phyloP scores from a whole-genome alignment of 2,329 filamentous ascomycete genomes.

The Phaeosphaeriaceae sp. region DNA sequence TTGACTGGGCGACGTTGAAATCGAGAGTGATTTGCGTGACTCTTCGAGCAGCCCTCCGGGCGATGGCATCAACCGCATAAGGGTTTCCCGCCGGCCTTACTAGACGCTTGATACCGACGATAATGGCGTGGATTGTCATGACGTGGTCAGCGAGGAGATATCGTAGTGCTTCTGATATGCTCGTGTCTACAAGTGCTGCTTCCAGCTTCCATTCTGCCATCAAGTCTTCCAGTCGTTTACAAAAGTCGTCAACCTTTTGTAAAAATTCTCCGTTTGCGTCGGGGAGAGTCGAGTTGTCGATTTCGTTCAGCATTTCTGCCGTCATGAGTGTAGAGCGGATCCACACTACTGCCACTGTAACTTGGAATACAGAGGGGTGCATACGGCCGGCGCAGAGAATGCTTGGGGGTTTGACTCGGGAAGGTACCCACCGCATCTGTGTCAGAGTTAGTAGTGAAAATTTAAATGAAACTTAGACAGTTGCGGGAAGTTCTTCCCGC shows the following conservation, averaged over 20 bases:
- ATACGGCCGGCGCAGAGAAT: slow-evolving; percentile 24
- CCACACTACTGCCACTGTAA: slow-evolving; percentile 28
- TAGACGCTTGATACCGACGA: slow-evolving; percentile 32
- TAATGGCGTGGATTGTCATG: slow-evolving; percentile 34
- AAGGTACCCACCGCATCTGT: slow-evolving; percentile 23
- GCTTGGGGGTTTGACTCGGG: slow-evolving; percentile 27
- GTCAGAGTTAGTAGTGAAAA: background rate
- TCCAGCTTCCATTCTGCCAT: slow-evolving; percentile 32
- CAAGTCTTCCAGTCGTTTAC: slow-evolving; percentile 22
- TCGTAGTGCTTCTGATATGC: slow-evolving; percentile 7
- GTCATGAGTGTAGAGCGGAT: slow-evolving; percentile 27
- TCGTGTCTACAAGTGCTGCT: slow-evolving; percentile 13
- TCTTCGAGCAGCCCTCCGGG: slow-evolving; percentile 31
- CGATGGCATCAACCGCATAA: slow-evolving; percentile 16
- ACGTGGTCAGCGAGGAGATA: slow-evolving; percentile 32
- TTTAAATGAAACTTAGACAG: background rate
- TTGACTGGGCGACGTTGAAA: slow-evolving; percentile 13
- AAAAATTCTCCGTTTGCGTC: slow-evolving; percentile 3
- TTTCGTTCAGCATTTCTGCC: slow-evolving; percentile 24
- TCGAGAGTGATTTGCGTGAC: slow-evolving; percentile 29
- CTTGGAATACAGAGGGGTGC: slow-evolving; percentile 22
- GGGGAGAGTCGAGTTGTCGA: slow-evolving; percentile 15
- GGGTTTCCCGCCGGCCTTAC: slow-evolving; percentile 1
- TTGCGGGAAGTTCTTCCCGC: too few species aligned
- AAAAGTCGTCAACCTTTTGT: slow-evolving; percentile 25